phyloP scores from a whole-genome alignment of 257 asterid genomes.

The Solanum sparsipilum region DNA sequence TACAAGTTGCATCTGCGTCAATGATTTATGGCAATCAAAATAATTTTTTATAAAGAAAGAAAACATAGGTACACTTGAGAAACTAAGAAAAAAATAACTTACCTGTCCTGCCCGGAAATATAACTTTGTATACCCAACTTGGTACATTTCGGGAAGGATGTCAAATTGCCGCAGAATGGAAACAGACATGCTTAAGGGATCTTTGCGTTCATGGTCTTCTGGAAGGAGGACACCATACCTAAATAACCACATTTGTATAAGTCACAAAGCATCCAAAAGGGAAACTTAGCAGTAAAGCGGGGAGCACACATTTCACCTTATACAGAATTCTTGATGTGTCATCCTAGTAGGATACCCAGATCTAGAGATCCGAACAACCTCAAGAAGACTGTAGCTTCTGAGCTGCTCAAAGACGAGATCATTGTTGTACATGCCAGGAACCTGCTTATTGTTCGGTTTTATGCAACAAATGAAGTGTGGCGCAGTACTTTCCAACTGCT shows the following conservation, averaged over 20 bases:
- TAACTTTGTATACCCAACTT: constrained; percentile 77
- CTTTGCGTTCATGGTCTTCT: constrained; percentile 35
- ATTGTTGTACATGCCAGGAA: constrained; percentile 59
- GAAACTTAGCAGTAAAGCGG: neutral
- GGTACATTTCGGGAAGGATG: constrained; percentile 74
- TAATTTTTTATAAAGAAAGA: neutral
- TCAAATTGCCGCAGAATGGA: constrained; percentile 63
- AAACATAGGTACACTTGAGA: neutral
- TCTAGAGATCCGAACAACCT: constrained; percentile 42
- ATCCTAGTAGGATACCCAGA: constrained; percentile 50
- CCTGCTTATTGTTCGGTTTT: constrained; percentile 67
- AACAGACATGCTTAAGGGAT: constrained; percentile 70
- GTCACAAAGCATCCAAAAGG: neutral
- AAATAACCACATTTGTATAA: constrained; percentile 11
- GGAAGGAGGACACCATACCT: constrained; percentile 64
- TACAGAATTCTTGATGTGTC: constrained; percentile 55
- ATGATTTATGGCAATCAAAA: neutral
- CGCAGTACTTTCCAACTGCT: constrained; percentile 64
- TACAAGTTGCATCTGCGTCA: neutral
- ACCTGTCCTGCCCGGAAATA: constrained; percentile 82
- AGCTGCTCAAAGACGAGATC: constrained; percentile 47
- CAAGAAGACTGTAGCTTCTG: constrained; percentile 38
- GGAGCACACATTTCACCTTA: constrained; percentile 29
- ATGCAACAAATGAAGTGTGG: constrained; percentile 85
- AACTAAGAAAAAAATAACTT: constrained; percentile 1